Evolutionary conservation across 2,329 filamentous ascomycete species (phyloP).

Genomic region (Pseudocercospora cruenta): DNA sequence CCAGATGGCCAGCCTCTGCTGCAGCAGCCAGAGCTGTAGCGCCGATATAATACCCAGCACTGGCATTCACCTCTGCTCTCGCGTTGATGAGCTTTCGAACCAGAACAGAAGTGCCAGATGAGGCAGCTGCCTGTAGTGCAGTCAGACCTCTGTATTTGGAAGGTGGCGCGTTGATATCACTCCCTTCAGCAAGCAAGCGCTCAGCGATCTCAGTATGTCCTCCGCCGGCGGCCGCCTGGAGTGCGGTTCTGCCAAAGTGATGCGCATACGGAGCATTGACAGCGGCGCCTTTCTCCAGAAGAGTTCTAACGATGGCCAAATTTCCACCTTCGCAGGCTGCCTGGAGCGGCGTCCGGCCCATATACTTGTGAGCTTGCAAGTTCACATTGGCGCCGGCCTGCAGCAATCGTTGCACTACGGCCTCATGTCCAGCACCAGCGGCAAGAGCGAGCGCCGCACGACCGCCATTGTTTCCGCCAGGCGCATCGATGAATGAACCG

Average conservation of each 20-base stretch:
- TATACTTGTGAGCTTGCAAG: conserved; percentile 22
- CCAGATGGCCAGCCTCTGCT: conserved; percentile 25
- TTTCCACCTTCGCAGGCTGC: conserved; percentile 27
- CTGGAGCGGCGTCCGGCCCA: conserved; percentile 30
- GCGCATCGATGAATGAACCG: conserved; percentile 25
- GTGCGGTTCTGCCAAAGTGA: conserved; percentile 22
- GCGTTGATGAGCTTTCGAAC: conserved; percentile 21
- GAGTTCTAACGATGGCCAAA: conserved; percentile 16
- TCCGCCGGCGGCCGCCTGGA: conserved; percentile 25
- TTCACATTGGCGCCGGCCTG: conserved; percentile 26
- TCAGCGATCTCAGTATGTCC: conserved; percentile 24
- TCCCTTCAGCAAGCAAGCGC: conserved; percentile 19
- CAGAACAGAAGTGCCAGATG: conserved; percentile 13
- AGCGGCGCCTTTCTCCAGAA: conserved; percentile 23
- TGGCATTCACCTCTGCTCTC: conserved; percentile 29
- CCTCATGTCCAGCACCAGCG: conserved; percentile 22
- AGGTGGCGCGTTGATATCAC: conserved; percentile 21
- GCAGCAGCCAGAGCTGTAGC: conserved; percentile 28
- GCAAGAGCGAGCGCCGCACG: conserved; percentile 26
- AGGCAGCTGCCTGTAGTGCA: conserved; percentile 28
- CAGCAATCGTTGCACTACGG: conserved; percentile 24
- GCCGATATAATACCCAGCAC: conserved; percentile 22
- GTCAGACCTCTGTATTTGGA: conserved; percentile 28
- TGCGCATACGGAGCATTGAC: conserved; percentile 21
- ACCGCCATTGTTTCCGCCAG: conserved; percentile 27